phyloP scores from a whole-genome alignment of 345 rosid genomes.

The Salix viminalis region DNA sequence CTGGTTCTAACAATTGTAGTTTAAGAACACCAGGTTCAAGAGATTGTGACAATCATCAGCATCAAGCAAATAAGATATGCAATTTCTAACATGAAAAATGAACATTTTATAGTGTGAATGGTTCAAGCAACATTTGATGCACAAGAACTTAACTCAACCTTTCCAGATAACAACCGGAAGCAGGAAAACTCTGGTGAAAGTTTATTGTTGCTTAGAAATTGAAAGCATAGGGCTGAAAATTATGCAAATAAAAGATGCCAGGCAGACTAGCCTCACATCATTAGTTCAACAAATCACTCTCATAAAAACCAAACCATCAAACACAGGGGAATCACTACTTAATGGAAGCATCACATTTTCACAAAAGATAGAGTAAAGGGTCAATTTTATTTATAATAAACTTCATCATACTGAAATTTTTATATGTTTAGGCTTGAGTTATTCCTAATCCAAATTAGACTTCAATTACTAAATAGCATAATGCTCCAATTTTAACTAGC shows the following conservation, averaged over 20 bases:
- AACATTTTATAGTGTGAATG: too few relatives aligned
- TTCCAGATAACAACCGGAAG: too few relatives aligned
- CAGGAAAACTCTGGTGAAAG: too few relatives aligned
- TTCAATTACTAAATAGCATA: background rate
- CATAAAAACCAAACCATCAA: background rate
- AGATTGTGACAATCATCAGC: too few relatives aligned
- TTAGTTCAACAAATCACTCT: background rate
- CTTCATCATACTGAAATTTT: background rate
- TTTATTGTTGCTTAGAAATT: too few relatives aligned
- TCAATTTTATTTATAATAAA: too few relatives aligned
- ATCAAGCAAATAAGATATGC: too few relatives aligned
- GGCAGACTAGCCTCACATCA: background rate
- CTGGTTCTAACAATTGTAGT: too few relatives aligned
- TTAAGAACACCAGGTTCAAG: too few relatives aligned
- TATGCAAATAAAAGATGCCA: background rate
- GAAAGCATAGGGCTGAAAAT: background rate
- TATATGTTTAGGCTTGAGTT: background rate
- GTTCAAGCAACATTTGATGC: too few relatives aligned
- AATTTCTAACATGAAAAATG: too few relatives aligned
- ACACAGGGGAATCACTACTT: background rate
- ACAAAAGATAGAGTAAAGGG: background rate
- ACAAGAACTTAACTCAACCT: too few relatives aligned
- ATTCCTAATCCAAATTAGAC: background rate
- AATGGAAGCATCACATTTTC: background rate
- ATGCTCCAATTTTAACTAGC: background rate